Evolutionary conservation across 2,329 filamentous ascomycete species (phyloP).

Genomic region (Volutella citrinella): DNA sequence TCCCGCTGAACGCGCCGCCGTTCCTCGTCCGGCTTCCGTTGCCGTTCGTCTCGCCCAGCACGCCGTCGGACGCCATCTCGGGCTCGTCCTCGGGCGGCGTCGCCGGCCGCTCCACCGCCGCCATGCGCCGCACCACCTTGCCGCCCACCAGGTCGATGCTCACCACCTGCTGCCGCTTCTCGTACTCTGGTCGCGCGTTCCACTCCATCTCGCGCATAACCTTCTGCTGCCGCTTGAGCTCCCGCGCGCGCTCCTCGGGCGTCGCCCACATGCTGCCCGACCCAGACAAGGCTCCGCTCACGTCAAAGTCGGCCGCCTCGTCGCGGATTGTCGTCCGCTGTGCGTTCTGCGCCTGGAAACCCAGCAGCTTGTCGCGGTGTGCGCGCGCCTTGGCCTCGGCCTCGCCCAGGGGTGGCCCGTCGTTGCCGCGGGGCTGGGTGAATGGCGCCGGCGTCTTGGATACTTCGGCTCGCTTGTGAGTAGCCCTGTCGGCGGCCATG

Average conservation of each 20-base stretch:
- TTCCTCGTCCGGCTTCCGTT: slow-evolving; percentile 29
- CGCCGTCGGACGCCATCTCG: slow-evolving; percentile 22
- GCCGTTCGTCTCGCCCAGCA: slow-evolving; percentile 31
- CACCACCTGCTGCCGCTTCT: slow-evolving; percentile 80
- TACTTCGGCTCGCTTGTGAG: slow-evolving; percentile 65
- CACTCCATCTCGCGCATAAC: slow-evolving; percentile 82
- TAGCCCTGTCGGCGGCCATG: slow-evolving; percentile 75
- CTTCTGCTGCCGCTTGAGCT: slow-evolving; percentile 83
- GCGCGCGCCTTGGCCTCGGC: slow-evolving; percentile 68
- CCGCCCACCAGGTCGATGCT: slow-evolving; percentile 79
- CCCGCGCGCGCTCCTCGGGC: slow-evolving; percentile 76
- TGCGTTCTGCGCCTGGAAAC: slow-evolving; percentile 83
- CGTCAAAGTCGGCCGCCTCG: slow-evolving; percentile 68
- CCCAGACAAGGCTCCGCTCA: slow-evolving; percentile 42
- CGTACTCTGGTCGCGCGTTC: slow-evolving; percentile 80
- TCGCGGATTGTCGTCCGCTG: slow-evolving; percentile 80
- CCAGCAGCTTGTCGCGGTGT: slow-evolving; percentile 77
- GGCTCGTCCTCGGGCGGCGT: slow-evolving; percentile 49
- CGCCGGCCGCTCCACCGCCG: slow-evolving; percentile 55
- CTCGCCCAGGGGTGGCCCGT: slow-evolving; percentile 42
- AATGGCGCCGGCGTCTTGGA: slow-evolving; percentile 60
- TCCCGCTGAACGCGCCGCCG: slow-evolving; percentile 65
- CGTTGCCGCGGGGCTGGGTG: slow-evolving; percentile 41
- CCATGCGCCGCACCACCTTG: slow-evolving; percentile 72
- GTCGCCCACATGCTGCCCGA: slow-evolving; percentile 71